phyloP scores from a whole-genome alignment of 148 eudicot genomes.

The Simmondsia chinensis region DNA sequence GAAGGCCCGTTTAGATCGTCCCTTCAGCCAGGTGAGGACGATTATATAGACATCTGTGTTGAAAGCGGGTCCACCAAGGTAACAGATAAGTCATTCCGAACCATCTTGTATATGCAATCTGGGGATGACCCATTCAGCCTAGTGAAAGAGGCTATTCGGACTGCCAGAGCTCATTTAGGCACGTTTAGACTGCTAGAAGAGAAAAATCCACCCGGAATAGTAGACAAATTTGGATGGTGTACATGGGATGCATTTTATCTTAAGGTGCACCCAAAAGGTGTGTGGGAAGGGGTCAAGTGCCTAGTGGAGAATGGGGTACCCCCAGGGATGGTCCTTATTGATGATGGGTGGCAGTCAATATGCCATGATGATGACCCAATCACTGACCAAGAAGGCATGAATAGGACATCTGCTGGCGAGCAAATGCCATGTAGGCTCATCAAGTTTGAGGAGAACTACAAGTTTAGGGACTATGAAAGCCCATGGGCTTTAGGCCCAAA shows the following conservation, averaged over 20 bases:
- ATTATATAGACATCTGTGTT: constrained; percentile 50
- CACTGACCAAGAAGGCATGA: constrained; percentile 53
- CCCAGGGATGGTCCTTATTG: constrained; percentile 73
- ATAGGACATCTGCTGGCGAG: constrained; percentile 81
- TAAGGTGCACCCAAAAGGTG: constrained; percentile 67
- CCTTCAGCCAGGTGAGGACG: constrained; percentile 55
- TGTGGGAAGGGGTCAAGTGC: constrained; percentile 65
- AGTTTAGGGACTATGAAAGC: constrained; percentile 72
- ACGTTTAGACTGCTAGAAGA: constrained; percentile 67
- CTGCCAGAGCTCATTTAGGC: constrained; percentile 50
- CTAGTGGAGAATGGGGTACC: constrained; percentile 70
- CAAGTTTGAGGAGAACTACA: constrained; percentile 67
- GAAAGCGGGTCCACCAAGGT: constrained; percentile 76
- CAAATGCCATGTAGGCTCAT: constrained; percentile 90
- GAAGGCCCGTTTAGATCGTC: constrained; percentile 80
- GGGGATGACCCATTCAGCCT: constrained; percentile 61
- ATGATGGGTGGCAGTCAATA: constrained; percentile 93
- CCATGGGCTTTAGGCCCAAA: constrained; percentile 7
- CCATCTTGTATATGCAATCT: constrained; percentile 45
- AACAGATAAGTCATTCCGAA: constrained; percentile 20
- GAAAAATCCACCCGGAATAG: constrained; percentile 62
- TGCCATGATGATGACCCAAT: constrained; percentile 80
- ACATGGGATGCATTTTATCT: constrained; percentile 97
- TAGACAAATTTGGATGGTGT: constrained; percentile 95
- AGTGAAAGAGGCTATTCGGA: constrained; percentile 56